Percentiles rank a stretch among this genome's conserved stretches.
phyloP scores from a whole-genome alignment of 805 yeast genomes.

The Candida rishiriensis region DNA sequence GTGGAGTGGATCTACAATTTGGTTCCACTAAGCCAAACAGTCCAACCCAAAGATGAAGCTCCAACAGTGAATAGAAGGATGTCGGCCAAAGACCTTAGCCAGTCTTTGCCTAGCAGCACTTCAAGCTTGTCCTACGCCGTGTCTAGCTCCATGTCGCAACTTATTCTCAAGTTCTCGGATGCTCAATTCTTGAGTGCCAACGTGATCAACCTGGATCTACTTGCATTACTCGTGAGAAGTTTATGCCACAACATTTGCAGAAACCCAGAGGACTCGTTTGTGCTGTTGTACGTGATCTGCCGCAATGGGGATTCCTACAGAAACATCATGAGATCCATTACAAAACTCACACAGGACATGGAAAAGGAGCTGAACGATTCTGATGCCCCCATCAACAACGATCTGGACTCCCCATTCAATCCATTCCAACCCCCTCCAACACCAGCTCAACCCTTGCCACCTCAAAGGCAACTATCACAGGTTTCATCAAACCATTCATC shows the following conservation, averaged over 20 bases:
- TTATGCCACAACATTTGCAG: conserved; percentile 49
- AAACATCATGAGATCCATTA: conserved; percentile 32
- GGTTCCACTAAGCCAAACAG: conserved; percentile 35
- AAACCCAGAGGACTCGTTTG: conserved; percentile 46
- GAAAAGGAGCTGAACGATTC: conserved; percentile 8
- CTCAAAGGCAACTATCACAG: conserved; percentile 6
- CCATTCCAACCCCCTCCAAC: conserved; percentile 1
- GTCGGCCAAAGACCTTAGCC: conserved; percentile 7
- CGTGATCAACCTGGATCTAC: conserved; percentile 45
- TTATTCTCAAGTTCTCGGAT: conserved; percentile 36
- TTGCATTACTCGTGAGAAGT: conserved; percentile 57
- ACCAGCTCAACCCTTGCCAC: neutral
- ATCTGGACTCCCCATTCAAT: neutral
- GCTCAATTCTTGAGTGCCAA: conserved; percentile 33
- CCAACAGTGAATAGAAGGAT: conserved; percentile 15
- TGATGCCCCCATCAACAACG: neutral
- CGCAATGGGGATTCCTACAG: conserved; percentile 38
- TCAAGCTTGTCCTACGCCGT: conserved; percentile 49
- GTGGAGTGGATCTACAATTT: conserved; percentile 61
- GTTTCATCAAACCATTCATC: conserved; percentile 9
- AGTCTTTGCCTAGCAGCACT: conserved; percentile 7
- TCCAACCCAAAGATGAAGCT: conserved; percentile 3
- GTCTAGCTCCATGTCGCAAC: conserved; percentile 40
- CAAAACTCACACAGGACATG: conserved; percentile 24
- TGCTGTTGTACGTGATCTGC: conserved; percentile 47